These are phyloP conservation scores for Naganishia vaughanmartiniae DNA, from an alignment of 768 basidiomycete genomes.

Conservation along the genomic window DNA sequence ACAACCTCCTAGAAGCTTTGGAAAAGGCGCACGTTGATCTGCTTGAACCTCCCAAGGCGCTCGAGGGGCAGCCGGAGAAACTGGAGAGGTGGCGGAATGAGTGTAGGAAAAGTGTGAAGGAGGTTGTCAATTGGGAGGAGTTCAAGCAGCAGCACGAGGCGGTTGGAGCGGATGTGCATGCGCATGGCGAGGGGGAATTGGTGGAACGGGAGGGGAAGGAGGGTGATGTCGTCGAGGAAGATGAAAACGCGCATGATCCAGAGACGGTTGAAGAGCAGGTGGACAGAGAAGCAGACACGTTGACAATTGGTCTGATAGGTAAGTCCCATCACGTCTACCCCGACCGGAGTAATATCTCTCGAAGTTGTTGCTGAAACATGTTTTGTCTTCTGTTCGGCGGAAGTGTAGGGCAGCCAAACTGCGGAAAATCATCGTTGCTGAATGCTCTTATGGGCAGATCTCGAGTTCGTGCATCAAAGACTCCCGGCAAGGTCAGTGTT, in stretches of 20 bases:
- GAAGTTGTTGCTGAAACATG: slow-evolving; percentile 19
- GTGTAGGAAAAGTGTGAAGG: slow-evolving; percentile 59
- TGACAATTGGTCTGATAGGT: slow-evolving; percentile 82
- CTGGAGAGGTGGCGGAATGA: slow-evolving; percentile 60
- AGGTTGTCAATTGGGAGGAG: slow-evolving; percentile 70
- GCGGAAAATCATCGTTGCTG: slow-evolving; percentile 96
- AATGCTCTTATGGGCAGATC: slow-evolving; percentile 94
- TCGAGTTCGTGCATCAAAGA: slow-evolving; percentile 62
- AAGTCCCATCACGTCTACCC: slow-evolving; percentile 47
- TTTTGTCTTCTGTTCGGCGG: slow-evolving; percentile 57
- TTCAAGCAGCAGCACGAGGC: slow-evolving; percentile 53
- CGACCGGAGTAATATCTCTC: slow-evolving; percentile 33
- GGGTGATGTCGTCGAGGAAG: slow-evolving; percentile 19
- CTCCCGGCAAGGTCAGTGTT: slow-evolving; percentile 46
- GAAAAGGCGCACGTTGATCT: slow-evolving; percentile 66
- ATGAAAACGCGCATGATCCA: slow-evolving; percentile 35
- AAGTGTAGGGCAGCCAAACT: slow-evolving; percentile 85
- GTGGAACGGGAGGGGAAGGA: slow-evolving; percentile 33
- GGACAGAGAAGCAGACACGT: slow-evolving; percentile 34
- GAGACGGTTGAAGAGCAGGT: slow-evolving; percentile 33
- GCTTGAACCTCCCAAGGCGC: slow-evolving; percentile 64
- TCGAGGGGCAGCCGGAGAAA: slow-evolving; percentile 57
- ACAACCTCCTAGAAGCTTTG: slow-evolving; percentile 65
- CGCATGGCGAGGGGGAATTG: slow-evolving; percentile 38
- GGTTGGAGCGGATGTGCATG: background rate